Evolutionary conservation across 179 eudicot species (phyloP).

Genomic region (Silene noctiflora): DNA sequence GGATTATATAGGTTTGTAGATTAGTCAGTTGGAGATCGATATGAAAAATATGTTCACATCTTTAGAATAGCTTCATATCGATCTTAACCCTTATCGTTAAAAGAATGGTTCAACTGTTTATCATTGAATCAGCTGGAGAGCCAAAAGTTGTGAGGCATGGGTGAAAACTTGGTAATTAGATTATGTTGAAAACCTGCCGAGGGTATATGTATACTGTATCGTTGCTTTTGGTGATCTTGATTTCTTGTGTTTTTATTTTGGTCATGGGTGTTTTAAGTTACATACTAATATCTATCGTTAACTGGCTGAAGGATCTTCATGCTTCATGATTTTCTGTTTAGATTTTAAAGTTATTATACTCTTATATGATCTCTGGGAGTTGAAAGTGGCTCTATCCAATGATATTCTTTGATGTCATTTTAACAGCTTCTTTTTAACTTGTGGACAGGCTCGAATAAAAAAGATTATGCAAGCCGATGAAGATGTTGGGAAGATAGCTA

Average conservation of each 20-base stretch:
- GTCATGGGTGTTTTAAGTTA: background rate
- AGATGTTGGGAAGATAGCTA: slow-evolving; percentile 94
- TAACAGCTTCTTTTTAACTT: slow-evolving; percentile 4
- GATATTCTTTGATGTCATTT: background rate
- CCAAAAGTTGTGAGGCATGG: background rate
- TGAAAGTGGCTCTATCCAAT: background rate
- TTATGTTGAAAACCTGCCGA: no score
- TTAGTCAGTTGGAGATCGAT: background rate
- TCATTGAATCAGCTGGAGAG: slow-evolving; percentile 8
- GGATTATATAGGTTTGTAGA: background rate
- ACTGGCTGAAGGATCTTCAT: background rate
- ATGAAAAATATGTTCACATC: background rate
- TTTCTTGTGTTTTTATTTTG: background rate
- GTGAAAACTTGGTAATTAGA: no score
- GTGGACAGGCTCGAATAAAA: slow-evolving; percentile 81
- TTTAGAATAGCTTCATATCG: background rate
- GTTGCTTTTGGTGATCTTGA: background rate
- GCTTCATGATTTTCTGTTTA: background rate
- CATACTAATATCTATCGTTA: background rate
- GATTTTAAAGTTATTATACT: no score
- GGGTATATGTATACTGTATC: background rate
- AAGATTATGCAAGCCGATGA: slow-evolving; percentile 99
- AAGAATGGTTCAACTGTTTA: background rate
- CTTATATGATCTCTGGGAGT: background rate
- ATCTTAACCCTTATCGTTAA: background rate